Conservation (phyloP, 2,329 filamentous ascomycete species). For the Cladosporium oxysporum region DNA sequence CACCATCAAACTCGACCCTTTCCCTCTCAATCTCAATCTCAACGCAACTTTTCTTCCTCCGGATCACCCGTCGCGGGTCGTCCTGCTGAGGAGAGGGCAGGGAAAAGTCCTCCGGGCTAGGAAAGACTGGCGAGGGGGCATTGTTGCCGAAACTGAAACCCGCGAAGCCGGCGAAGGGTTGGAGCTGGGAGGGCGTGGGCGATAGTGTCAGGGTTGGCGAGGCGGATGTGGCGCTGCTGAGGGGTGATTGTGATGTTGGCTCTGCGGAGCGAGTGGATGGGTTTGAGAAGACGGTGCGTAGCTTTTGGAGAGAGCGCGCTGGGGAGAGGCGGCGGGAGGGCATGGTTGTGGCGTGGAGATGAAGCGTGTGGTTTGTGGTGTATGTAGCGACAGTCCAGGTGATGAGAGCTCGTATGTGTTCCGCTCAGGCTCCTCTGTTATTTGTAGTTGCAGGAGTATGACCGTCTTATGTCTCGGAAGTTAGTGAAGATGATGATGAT, state of each 20-base stretch:
- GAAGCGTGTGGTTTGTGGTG: conserved; percentile 15
- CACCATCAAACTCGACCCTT: conserved; percentile 25
- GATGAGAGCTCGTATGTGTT: background rate
- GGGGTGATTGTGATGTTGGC: background rate
- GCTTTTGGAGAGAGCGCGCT: conserved; percentile 31
- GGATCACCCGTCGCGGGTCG: conserved; percentile 23
- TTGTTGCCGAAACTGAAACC: conserved; percentile 28
- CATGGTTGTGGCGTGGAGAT: conserved; percentile 20
- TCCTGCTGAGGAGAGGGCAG: background rate
- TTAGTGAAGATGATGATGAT: background rate
- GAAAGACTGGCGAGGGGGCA: conserved; percentile 9
- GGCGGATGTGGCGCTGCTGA: background rate
- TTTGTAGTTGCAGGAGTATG: background rate
- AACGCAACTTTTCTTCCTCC: conserved; percentile 34
- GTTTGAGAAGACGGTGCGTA: conserved; percentile 30
- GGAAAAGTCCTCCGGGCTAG: background rate
- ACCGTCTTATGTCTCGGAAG: background rate
- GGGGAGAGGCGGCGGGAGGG: conserved; percentile 27
- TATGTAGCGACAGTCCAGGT: background rate
- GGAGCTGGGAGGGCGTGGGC: conserved; percentile 21
- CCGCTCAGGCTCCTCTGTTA: background rate
- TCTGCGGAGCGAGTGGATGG: background rate
- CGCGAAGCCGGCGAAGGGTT: conserved; percentile 23
- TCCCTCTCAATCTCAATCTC: conserved; percentile 38
- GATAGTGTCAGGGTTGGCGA: conserved; percentile 18